Evolutionary conservation across 1,284 basidiomycete species (phyloP), one percentile per base, ranked within the genome.

Genomic region (Trichosporon ovoides): DNA sequence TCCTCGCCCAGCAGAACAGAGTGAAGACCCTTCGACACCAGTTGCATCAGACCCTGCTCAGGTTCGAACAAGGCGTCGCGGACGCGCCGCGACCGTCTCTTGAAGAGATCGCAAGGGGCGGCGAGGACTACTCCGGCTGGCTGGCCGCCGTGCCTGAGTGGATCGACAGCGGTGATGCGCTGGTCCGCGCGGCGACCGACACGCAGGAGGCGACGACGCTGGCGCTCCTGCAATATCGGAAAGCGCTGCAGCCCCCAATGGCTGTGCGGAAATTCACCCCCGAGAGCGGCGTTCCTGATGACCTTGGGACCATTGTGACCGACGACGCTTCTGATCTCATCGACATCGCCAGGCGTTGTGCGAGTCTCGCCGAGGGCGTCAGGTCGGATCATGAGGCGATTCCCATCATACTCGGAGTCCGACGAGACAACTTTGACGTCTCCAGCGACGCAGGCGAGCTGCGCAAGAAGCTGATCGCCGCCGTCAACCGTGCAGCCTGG

Each of bases 171-270:
- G 58, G 60, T 16, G 58, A 55, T n/a, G 31, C 50, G 36, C 35
- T 59, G 12, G 38, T 52, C 6, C 52, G 54, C 10, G 34, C 46
- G 2, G 59, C 63, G 0, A 38, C 38, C 7, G 60, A 61, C 31
- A 53, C 55, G 0, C 56, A 55, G 33, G 59, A 62, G 38, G 50
- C 59, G 2, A 57, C 65, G 7, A 48, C 55, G 0, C 54, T 66
- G 12, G 58, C 60, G 3, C 53, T 63, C n/a, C 62, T 66, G 59
- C 62, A 57, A 50, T 66, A 62, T 36, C 58, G 58, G 16, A 61
- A 64, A 34, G 43, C 59, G 7, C 43, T 58, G 14, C 52, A 48
- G 2, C 53, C 58, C 0, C 46, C 61, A 2, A 58, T 63, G 58
- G 56, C 48, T 0, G 54, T 63, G 28, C 58, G 60, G 37, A 52